Conservation (phyloP, 1,139 yeast species). For the Entelexis sorbosivorans region DNA sequence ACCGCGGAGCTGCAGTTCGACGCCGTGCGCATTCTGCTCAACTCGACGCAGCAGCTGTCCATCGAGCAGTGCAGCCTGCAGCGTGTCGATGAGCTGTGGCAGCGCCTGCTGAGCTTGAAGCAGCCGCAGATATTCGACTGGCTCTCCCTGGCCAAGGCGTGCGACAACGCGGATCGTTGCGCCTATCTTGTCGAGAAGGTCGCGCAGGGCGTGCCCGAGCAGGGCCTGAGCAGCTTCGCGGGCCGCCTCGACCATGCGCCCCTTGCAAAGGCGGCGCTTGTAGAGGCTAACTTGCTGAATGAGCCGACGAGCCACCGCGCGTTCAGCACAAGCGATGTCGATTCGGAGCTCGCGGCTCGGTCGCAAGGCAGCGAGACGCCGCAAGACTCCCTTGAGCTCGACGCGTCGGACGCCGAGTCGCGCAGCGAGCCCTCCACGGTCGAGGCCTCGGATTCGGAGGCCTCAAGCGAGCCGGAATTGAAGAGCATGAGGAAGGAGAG, state of each 20-base stretch:
- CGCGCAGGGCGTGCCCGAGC: neutral
- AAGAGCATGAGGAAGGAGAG: too few relatives aligned
- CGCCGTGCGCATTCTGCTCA: slow-evolving; percentile 21
- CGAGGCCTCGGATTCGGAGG: too few relatives aligned
- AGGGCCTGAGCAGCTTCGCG: neutral
- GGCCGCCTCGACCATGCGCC: slow-evolving; percentile 5
- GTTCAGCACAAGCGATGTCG: neutral
- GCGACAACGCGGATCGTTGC: slow-evolving; percentile 19
- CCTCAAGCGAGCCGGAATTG: too few relatives aligned
- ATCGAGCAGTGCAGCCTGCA: slow-evolving; percentile 6
- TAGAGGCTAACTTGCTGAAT: neutral
- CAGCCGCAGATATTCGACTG: slow-evolving; percentile 21
- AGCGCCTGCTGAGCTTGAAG: slow-evolving; percentile 6
- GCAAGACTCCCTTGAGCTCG: neutral
- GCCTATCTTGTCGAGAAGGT: slow-evolving; percentile 11
- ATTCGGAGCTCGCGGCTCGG: neutral
- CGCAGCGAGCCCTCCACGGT: too few relatives aligned
- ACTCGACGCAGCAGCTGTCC: slow-evolving; percentile 13
- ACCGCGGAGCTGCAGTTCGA: slow-evolving; percentile 14
- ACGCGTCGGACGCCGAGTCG: too few relatives aligned
- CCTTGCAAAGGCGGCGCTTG: slow-evolving; percentile 8
- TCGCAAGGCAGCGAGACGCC: neutral
- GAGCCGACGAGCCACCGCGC: neutral
- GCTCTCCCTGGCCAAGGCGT: slow-evolving; percentile 22
- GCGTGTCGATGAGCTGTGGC: slow-evolving; percentile 19